Evolutionary conservation across 176 grass and related monocot genomes (phyloP).

Genomic region (Alopecurus myosuroides): DNA sequence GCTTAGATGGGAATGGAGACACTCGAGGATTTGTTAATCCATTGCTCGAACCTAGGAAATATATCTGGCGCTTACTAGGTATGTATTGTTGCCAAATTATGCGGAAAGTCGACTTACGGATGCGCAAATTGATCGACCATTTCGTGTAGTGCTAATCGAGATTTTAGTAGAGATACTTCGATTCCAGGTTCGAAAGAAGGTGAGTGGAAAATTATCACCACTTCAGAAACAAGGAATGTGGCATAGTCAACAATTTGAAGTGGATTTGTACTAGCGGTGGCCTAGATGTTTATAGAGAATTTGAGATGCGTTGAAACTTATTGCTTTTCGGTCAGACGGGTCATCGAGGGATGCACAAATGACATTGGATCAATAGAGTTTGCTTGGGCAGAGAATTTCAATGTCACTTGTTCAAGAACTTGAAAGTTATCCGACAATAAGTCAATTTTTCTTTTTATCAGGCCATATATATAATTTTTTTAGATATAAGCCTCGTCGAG

Average conservation of each 20-base stretch:
- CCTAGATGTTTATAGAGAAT: constrained; percentile 78
- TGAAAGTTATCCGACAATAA: constrained; percentile 49
- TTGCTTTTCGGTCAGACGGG: no score
- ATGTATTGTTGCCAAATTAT: background rate
- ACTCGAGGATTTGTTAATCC: constrained; percentile 66
- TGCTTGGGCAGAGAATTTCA: constrained; percentile 87
- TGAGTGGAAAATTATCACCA: constrained; percentile 30
- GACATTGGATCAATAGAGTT: constrained; percentile 89
- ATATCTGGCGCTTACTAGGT: constrained; percentile 82
- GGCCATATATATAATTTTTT: background rate
- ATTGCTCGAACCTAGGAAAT: constrained; percentile 72
- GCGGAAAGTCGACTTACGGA: background rate
- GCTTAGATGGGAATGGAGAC: no score
- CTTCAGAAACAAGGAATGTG: constrained; percentile 79
- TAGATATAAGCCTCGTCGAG: no score
- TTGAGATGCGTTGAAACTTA: constrained; percentile 85
- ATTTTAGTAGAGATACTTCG: constrained; percentile 63
- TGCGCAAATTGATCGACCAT: background rate
- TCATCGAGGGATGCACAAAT: no score
- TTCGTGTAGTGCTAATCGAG: constrained; percentile 10
- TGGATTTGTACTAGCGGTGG: constrained; percentile 91
- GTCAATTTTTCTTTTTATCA: background rate
- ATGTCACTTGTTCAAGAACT: constrained; percentile 91
- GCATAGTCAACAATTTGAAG: constrained; percentile 69
- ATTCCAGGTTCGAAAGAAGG: constrained; percentile 42